phyloP scores from a whole-genome alignment of 2,329 filamentous ascomycete genomes.

The Teratosphaeria nubilosa region DNA sequence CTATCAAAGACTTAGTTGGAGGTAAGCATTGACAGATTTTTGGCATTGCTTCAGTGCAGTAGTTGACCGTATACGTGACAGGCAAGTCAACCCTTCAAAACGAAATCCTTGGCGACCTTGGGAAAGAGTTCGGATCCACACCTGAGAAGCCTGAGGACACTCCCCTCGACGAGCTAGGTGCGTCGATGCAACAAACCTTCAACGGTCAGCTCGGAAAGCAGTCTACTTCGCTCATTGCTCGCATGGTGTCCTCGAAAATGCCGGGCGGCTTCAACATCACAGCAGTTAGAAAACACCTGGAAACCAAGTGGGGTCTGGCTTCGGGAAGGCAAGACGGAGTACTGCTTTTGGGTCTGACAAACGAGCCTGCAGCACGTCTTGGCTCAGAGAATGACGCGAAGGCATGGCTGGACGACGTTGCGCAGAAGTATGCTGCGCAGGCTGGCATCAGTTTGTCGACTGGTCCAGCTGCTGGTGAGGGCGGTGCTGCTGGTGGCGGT shows the following conservation, averaged over 20 bases:
- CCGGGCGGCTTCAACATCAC: conserved; percentile 99
- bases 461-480: conserved; percentile 59
- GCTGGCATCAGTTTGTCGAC: conserved; percentile 77
- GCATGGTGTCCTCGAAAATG: conserved; percentile 98
- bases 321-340: conserved; percentile 84
- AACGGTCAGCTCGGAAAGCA: conserved; percentile 97
- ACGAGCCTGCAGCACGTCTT: conserved; percentile 81
- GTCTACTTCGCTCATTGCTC: conserved; percentile 82
- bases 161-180: conserved; percentile 88
- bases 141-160: conserved; percentile 98
- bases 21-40: conserved; percentile 50
- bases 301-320: conserved; percentile 83
- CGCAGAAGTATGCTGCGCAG: conserved; percentile 78
- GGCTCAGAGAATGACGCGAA: conserved; percentile 87
- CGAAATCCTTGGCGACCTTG: conserved; percentile 92
- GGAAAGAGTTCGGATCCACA: conserved; percentile 96
- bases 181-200: conserved; percentile 95
- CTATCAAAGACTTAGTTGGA: conserved; percentile 96
- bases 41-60: not conserved
- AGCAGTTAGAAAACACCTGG: conserved; percentile 84
- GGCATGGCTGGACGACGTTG: conserved; percentile 75
- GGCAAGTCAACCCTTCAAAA: conserved; percentile 98
- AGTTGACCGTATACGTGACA: conserved; percentile 28
- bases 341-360: conserved; percentile 77
- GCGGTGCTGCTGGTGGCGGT: conserved; percentile 61